A percentile compares a stretch with the other conserved stretches of the same genome.
Evolutionary conservation across 176 grass and related monocot genomes (phyloP).

Genomic region (Zea luxurians): DNA sequence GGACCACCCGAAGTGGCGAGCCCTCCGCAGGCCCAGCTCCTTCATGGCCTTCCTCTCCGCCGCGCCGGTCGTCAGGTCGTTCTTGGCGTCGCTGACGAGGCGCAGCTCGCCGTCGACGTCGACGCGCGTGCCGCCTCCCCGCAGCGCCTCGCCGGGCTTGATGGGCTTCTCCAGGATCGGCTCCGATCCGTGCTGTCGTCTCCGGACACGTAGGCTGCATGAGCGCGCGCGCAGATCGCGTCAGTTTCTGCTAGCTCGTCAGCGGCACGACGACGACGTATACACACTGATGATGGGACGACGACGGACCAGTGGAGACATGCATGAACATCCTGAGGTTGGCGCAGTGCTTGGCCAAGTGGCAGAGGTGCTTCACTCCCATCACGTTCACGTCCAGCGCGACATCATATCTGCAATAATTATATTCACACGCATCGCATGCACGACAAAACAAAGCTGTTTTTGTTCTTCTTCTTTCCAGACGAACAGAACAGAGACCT

Average conservation of each 20-base stretch:
- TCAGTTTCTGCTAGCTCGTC: slow-evolving; percentile 2
- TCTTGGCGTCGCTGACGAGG: slow-evolving; percentile 50
- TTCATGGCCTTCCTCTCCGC: slow-evolving; percentile 57
- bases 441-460: too few species aligned
- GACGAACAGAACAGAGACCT: slow-evolving; percentile 23
- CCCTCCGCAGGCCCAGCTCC: slow-evolving; percentile 65
- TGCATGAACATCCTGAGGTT: slow-evolving; percentile 65
- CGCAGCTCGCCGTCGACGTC: slow-evolving; percentile 66
- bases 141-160: slow-evolving; percentile 48
- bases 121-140: slow-evolving; percentile 48
- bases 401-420: slow-evolving; percentile 50
- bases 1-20: slow-evolving; percentile 66
- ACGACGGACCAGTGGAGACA: slow-evolving; percentile 58
- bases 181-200: slow-evolving; percentile 29
- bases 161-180: slow-evolving; percentile 58
- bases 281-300: too few species aligned
- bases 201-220: slow-evolving; percentile 35
- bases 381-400: slow-evolving; percentile 50
- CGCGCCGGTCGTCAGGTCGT: not conserved
- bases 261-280: too few species aligned
- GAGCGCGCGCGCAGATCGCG: not conserved
- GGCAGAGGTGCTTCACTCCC: slow-evolving; percentile 53
- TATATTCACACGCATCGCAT: not conserved
- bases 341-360: slow-evolving; percentile 58
- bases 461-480: too few species aligned